phyloP scores from a whole-genome alignment of 352 stramenopile species.

The Thalassiosira exigua region DNA sequence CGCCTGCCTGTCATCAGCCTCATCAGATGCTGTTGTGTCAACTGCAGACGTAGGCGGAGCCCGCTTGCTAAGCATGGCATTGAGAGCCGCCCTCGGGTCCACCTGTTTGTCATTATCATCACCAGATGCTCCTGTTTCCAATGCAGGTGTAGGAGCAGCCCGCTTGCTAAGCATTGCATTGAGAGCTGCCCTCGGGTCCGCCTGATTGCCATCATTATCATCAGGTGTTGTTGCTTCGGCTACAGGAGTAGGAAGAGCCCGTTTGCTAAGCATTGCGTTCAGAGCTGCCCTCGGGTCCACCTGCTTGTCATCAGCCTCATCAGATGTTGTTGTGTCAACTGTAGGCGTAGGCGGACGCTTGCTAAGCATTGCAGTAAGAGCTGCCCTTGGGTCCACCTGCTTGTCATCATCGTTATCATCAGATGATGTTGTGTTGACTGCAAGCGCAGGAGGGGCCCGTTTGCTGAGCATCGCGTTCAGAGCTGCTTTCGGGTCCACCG shows the following conservation, averaged over 20 bases:
- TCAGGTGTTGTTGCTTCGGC: constrained; percentile 3
- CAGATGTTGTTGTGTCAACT: not conserved
- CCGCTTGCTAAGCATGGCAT: constrained; percentile 56
- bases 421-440: not conserved
- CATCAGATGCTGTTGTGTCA: too few species aligned
- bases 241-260: constrained; percentile 14
- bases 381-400: too few species aligned
- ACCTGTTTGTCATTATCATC: not conserved
- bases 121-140: not conserved
- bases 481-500: constrained; percentile 26
- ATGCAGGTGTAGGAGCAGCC: not conserved
- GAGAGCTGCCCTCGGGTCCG: constrained; percentile 31
- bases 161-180: constrained; percentile 57
- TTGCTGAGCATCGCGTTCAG: constrained; percentile 49
- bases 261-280: constrained; percentile 49
- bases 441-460: constrained; percentile 21
- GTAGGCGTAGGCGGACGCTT: too few species aligned
- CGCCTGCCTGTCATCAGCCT: not conserved
- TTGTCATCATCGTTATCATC: too few species aligned
- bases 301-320: not conserved
- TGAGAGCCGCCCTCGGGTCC: constrained; percentile 36
- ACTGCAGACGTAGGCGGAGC: constrained; percentile 3
- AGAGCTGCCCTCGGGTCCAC: constrained; percentile 30
- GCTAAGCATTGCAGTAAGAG: constrained; percentile 47
- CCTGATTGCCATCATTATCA: not conserved